Evolutionary conservation across 495 filamentous ascomycete genomes (phyloP), one percentile per base, ranked within the genome.

Genomic region (Mytilinidion resinicola): DNA sequence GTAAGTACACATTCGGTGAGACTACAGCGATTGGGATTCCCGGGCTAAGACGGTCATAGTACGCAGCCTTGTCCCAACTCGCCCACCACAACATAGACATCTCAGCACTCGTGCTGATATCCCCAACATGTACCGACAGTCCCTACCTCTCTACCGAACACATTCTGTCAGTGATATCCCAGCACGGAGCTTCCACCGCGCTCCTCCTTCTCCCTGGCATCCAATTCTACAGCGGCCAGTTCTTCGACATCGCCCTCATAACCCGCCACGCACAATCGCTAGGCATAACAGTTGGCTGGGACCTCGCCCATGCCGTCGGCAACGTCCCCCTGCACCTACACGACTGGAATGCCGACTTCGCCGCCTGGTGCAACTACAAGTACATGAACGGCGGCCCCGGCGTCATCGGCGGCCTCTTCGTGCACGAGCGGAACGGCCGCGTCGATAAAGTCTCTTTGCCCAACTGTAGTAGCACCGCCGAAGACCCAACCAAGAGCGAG

Each of bases 341-440:
- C 70, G 87, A 89, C 66, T 97, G 95, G 95, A 81, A 91, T 53
- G 91, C 96, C 30, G 93, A 98, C 71, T 95, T 95, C 56, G 91
- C 93, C 3, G 88, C 79, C n/a, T 98, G 93, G 93, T 98, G 93
- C 72, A 88, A 80, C 50, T 98, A 98, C 77, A 98, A 98, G 73
- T 98, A 98, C 69, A 79, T 98, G 57, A 96, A 96, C 68, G 81
- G 82, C 51, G 95, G 95, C 0, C 92, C 93, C 1, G 93, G 93
- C 34, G 82, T 82, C 30, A 95, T 95, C 66, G 91, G 82, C 17
- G 90, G 88, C 6, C 69, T 91, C 19, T 98, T 96, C 63, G 89
- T 98, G 19, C 90, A 98, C 69, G 81, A 86, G 46, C 79, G 77
- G 48, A 84, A 96, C 68, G 82, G 84, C 10, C 64, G 69, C 64